A percentile compares a stretch with the other conserved stretches of the same genome.
phyloP scores from a whole-genome alignment of 306 rosid species.

The Prunus salicina region DNA sequence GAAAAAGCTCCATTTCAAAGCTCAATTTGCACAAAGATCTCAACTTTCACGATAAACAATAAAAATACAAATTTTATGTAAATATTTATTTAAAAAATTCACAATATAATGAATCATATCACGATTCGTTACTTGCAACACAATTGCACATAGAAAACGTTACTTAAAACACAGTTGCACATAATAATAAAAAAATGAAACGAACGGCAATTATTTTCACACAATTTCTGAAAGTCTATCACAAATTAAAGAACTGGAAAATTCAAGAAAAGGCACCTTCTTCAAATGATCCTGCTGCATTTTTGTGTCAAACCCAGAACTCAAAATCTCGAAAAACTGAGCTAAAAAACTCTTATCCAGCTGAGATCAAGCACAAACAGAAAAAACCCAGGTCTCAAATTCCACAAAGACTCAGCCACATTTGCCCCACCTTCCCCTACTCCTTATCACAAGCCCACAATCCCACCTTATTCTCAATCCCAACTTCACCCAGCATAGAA shows the following conservation, averaged over 20 bases:
- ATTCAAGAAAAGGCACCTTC: slow-evolving; percentile 46
- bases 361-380: slow-evolving; percentile 35
- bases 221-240: background rate
- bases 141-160: too few species aligned
- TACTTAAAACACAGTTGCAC: background rate
- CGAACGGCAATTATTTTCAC: background rate
- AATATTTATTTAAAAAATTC: background rate
- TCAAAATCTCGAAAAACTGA: slow-evolving; percentile 30
- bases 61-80: background rate
- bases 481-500: slow-evolving; percentile 52
- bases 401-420: slow-evolving; percentile 58
- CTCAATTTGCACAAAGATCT: slow-evolving; percentile 7
- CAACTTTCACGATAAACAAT: background rate
- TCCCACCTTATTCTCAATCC: slow-evolving; percentile 56
- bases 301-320: slow-evolving; percentile 35
- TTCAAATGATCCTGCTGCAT: slow-evolving; percentile 81
- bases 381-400: slow-evolving; percentile 23
- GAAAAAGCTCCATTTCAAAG: slow-evolving; percentile 3
- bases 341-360: slow-evolving; percentile 18
- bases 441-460: slow-evolving; percentile 76
- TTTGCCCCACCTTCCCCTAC: slow-evolving; percentile 95
- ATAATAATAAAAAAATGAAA: too few species aligned
- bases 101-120: background rate
- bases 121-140: background rate
- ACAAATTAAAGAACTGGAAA: background rate